Evolutionary conservation across 257 asterid species (phyloP).

Genomic region (Jacaranda mimosifolia): DNA sequence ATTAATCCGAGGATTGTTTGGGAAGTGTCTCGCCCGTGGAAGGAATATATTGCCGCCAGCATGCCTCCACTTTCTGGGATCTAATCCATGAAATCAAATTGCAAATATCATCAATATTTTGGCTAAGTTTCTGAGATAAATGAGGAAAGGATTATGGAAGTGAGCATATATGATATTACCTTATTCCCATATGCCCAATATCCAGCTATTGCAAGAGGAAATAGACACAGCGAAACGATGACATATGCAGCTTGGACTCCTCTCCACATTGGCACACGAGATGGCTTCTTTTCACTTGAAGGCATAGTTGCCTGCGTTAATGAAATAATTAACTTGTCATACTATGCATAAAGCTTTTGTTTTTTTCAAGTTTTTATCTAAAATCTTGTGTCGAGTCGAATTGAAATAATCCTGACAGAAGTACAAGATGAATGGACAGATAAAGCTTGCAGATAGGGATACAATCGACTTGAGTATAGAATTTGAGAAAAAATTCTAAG

Average conservation of each 20-base stretch:
- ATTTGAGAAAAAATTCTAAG: too few relatives aligned
- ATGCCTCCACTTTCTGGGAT: slow-evolving; percentile 47
- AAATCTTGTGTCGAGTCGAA: not conserved
- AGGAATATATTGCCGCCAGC: slow-evolving; percentile 42
- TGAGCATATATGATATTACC: slow-evolving; percentile 18
- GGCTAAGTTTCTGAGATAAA: not conserved
- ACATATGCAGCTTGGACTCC: slow-evolving; percentile 41
- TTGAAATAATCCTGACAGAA: too few relatives aligned
- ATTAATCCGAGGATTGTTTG: slow-evolving; percentile 33
- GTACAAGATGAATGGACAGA: too few relatives aligned
- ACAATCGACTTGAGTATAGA: too few relatives aligned
- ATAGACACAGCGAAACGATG: slow-evolving; percentile 39
- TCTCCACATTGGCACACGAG: slow-evolving; percentile 50
- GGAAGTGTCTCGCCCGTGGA: slow-evolving; percentile 47
- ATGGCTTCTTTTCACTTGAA: slow-evolving; percentile 50
- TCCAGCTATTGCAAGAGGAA: slow-evolving; percentile 44
- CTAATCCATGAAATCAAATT: slow-evolving; percentile 16
- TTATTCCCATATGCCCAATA: slow-evolving; percentile 49
- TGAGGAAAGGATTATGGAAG: not conserved
- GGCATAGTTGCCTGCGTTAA: slow-evolving; percentile 47
- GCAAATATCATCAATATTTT: not conserved
- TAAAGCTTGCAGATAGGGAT: too few relatives aligned
- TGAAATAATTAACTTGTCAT: not conserved
- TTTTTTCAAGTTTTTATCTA: not conserved
- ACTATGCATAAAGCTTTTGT: too few relatives aligned